These are phyloP conservation scores for Neurospora discreta DNA, from an alignment of 495 filamentous ascomycete species.

Conservation along the genomic window DNA sequence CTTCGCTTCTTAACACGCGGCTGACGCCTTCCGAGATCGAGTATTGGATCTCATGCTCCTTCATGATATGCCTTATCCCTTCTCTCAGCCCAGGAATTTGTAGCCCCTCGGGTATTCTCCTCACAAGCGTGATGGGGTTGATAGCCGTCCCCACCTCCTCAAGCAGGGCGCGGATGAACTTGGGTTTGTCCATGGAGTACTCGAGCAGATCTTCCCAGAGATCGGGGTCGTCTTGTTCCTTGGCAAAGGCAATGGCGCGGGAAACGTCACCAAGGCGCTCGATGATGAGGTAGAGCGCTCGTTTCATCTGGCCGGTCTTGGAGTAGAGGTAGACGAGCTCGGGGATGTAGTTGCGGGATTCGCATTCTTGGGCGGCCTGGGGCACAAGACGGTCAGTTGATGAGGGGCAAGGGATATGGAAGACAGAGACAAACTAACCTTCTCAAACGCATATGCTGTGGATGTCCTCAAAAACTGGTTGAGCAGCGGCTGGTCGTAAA, in stretches of 20 bases:
- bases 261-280: constrained; percentile 77
- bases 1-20: constrained; percentile 74
- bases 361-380: constrained; percentile 65
- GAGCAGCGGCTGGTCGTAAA: constrained; percentile 66
- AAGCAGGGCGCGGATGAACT: constrained; percentile 83
- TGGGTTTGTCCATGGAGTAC: constrained; percentile 93
- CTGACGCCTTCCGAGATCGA: constrained; percentile 86
- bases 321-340: constrained; percentile 91
- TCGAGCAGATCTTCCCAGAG: constrained; percentile 91
- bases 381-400: constrained; percentile 1
- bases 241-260: constrained; percentile 86
- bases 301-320: constrained; percentile 86
- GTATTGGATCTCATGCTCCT: constrained; percentile 87
- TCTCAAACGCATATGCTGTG: constrained; percentile 71
- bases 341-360: constrained; percentile 62
- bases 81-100: constrained; percentile 83
- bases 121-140: constrained; percentile 77
- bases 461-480: constrained; percentile 81
- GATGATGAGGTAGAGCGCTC: constrained; percentile 83
- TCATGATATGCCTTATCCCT: constrained; percentile 73
- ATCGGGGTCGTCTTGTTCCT: constrained; percentile 78
- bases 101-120: constrained; percentile 80
- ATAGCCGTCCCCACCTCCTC: constrained; percentile 91
- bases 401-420: not conserved
- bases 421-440: constrained; percentile 20